phyloP scores from a whole-genome alignment of 345 rosid genomes.

The Camelina laxa region DNA sequence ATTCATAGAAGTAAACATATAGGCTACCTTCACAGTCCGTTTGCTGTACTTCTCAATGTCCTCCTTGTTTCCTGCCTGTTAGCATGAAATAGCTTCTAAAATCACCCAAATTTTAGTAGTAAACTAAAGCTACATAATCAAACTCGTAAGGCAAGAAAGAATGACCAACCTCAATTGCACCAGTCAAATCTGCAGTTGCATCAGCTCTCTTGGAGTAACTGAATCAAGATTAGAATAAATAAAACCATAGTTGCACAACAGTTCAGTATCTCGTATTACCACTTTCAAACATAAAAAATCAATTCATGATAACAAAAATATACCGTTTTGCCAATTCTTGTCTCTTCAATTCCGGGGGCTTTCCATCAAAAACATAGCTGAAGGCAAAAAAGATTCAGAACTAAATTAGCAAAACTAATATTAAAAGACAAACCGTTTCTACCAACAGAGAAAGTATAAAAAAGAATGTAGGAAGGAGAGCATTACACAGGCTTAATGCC shows the following conservation, averaged over 20 bases:
- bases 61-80: conserved; percentile 74
- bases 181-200: conserved; percentile 71
- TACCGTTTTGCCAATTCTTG: conserved; percentile 93
- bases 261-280: not conserved
- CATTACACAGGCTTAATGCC: conserved; percentile 95
- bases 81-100: conserved; percentile 6
- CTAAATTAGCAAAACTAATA: not conserved
- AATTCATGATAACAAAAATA: not conserved
- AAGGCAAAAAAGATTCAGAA: conserved; percentile 15
- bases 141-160: conserved; percentile 20
- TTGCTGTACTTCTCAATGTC: conserved; percentile 96
- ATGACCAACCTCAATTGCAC: conserved; percentile 67
- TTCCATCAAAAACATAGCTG: conserved; percentile 91
- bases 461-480: conserved; percentile 24
- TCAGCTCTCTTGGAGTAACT: conserved; percentile 82
- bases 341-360: conserved; percentile 87
- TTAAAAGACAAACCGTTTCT: not conserved
- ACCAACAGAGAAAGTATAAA: conserved; percentile 2
- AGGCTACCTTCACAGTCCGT: conserved; percentile 81
- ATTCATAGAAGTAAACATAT: not conserved
- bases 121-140: not conserved
- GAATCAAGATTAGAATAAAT: conserved; percentile 24
- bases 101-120: not conserved
- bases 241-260: not conserved
- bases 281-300: not conserved